A percentile compares a stretch with the other conserved stretches of the same genome.
These are phyloP conservation scores for Pseudogymnoascus sp. DNA, from an alignment of 2,329 filamentous ascomycete species.

Conservation along the genomic window DNA sequence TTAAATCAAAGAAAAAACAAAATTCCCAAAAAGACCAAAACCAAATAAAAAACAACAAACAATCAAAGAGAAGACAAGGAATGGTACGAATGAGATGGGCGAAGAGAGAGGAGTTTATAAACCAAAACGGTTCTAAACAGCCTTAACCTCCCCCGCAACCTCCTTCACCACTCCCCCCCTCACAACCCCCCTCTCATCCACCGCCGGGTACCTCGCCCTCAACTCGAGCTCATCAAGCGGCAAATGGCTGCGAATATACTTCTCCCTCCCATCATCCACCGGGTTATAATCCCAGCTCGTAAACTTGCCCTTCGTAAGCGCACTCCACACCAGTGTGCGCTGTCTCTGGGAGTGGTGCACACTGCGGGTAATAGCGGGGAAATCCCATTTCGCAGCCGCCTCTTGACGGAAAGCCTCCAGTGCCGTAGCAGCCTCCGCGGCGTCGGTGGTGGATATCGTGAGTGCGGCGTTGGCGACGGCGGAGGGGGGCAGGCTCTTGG, in stretches of 20 bases:
- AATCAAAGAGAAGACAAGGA: too few relatives aligned
- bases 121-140: background rate
- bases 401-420: conserved; percentile 65
- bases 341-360: conserved; percentile 72
- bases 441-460: conserved; percentile 26
- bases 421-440: conserved; percentile 24
- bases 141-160: background rate
- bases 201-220: conserved; percentile 61
- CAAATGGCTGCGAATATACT: conserved; percentile 79
- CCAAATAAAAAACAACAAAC: background rate
- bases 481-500: conserved; percentile 31
- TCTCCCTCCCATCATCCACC: conserved; percentile 56
- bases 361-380: conserved; percentile 64
- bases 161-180: background rate
- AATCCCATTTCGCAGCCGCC: conserved; percentile 69
- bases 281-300: conserved; percentile 84
- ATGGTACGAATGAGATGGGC: too few relatives aligned
- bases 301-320: conserved; percentile 66
- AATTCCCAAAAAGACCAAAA: background rate
- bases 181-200: conserved; percentile 47
- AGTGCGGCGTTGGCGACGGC: conserved; percentile 33
- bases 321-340: conserved; percentile 69
- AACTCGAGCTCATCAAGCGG: conserved; percentile 74
- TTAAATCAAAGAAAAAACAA: background rate
- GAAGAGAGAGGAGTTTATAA: too few relatives aligned